Conservation (phyloP, 805 yeast species). For the Torulaspora indica region DNA sequence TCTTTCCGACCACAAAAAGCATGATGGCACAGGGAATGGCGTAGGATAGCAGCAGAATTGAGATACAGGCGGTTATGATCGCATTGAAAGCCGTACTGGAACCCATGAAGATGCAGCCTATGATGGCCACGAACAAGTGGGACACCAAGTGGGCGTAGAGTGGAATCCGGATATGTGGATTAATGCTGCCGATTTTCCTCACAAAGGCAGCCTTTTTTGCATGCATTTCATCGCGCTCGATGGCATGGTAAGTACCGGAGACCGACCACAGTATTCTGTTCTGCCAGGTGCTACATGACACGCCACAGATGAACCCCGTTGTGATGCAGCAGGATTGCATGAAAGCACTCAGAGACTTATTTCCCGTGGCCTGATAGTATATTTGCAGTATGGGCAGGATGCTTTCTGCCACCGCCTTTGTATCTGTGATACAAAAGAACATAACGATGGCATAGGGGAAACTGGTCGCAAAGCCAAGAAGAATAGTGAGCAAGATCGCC, state of each 20-base stretch:
- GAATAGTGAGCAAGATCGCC: conserved; percentile 58
- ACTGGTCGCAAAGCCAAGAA: conserved; percentile 61
- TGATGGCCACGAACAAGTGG: conserved; percentile 46
- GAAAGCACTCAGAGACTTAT: conserved; percentile 51
- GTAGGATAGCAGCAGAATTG: conserved; percentile 55
- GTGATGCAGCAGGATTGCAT: conserved; percentile 46
- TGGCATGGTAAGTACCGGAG: conserved; percentile 60
- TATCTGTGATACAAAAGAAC: conserved; percentile 55
- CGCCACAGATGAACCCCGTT: conserved; percentile 55
- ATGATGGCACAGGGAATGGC: conserved; percentile 50
- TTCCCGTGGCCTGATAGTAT: conserved; percentile 51
- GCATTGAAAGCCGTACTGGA: conserved; percentile 65
- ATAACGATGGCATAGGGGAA: conserved; percentile 45
- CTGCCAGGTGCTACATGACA: conserved; percentile 64
- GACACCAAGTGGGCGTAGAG: conserved; percentile 56
- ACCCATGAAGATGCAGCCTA: conserved; percentile 61
- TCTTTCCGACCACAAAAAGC: conserved; percentile 44
- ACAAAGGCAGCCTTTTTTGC: background rate
- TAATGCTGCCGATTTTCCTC: conserved; percentile 32
- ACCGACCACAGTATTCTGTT: conserved; percentile 66
- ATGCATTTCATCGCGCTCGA: conserved; percentile 41
- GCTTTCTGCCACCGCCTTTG: conserved; percentile 45
- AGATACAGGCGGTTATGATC: conserved; percentile 56
- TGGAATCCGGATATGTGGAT: conserved; percentile 49
- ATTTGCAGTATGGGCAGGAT: conserved; percentile 58